Base-by-base conservation (phyloP, 2,329 filamentous ascomycete genomes). In the Xylaria sp. region DNA sequence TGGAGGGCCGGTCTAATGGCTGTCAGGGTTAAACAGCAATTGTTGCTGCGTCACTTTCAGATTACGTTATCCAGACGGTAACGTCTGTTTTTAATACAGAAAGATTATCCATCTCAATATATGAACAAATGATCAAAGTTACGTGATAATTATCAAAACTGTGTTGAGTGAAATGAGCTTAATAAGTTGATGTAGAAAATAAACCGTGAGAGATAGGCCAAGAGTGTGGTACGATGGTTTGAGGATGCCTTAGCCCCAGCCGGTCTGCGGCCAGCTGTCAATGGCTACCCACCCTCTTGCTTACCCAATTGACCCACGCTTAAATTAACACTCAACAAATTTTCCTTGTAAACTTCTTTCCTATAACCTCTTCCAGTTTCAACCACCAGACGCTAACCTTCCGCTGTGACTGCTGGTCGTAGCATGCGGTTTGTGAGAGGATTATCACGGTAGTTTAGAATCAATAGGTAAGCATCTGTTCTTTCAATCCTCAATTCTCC, bases 211-310 rank as follows among this genome's bases (percentile, higher is more conserved):
- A 42, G 16, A 42, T 42, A 42, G 5, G 40, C 13, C 3, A 1
- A 42, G 40, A 16, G 40, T 35, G 10, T 35, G 32, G 32, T 10
- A 5, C 32, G 37, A 10, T 5, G 18, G 5, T 5, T 18, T n/a
- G 16, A 18, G 16, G 40, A 18, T 44, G 40, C 40, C 40, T n/a
- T 1, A 18, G 18, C 16, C 8, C 10, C 16, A 4, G 6, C 58
- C 37, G 62, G 27, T n/a, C 62, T 69, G 66, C 25, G 40, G 51
- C 29, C 66, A 69, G 66, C 58, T 69, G 66, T 18, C 18, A 5
- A 21, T 23, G 23, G 21, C 5, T 16, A n/a, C 29, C 35, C 12
- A 5, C 35, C 18, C 12, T 27, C 9, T 27, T 21, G 3, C 4
- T 8, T n/a, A 3, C 18, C 18, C 8, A 9, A 47, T 9, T 6